A percentile compares a stretch with the other conserved stretches of the same genome.
Evolutionary conservation across 805 yeast genomes (phyloP).

Genomic region (Yamadazyma endophytica): DNA sequence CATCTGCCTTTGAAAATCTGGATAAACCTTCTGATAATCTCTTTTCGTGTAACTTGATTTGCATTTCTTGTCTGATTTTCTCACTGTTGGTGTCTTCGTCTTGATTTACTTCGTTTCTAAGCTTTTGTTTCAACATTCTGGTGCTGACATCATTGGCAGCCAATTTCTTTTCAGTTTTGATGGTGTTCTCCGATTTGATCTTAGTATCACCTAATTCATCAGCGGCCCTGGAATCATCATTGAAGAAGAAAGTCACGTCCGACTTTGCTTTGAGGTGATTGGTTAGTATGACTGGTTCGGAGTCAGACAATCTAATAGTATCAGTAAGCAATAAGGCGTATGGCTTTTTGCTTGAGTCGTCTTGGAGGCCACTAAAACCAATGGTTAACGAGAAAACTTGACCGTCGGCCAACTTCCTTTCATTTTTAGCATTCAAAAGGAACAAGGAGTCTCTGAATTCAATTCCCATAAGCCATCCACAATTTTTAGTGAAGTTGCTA

Average conservation of each 20-base stretch:
- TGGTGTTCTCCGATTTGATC: slow-evolving; percentile 38
- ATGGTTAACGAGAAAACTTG: slow-evolving; percentile 71
- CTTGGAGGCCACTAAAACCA: slow-evolving; percentile 66
- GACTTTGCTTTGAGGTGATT: slow-evolving; percentile 66
- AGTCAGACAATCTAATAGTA: slow-evolving; percentile 66
- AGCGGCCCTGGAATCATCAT: slow-evolving; percentile 46
- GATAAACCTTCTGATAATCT: slow-evolving; percentile 84
- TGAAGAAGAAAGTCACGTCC: slow-evolving; percentile 81
- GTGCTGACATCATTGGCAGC: slow-evolving; percentile 41
- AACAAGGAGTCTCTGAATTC: slow-evolving; percentile 82
- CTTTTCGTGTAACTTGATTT: slow-evolving; percentile 75
- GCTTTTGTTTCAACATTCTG: slow-evolving; percentile 70
- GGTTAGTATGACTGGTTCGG: slow-evolving; percentile 64
- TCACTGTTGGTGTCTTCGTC: slow-evolving; percentile 67
- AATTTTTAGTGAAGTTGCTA: slow-evolving; percentile 63
- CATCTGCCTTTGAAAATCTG: slow-evolving; percentile 76
- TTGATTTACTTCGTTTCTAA: slow-evolving; percentile 69
- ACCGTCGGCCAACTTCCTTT: slow-evolving; percentile 62
- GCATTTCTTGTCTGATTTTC: slow-evolving; percentile 76
- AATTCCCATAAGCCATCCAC: slow-evolving; percentile 86
- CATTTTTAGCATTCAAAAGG: slow-evolving; percentile 69
- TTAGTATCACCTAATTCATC: slow-evolving; percentile 24
- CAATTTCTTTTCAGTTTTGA: slow-evolving; percentile 24
- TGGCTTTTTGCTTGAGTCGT: slow-evolving; percentile 40
- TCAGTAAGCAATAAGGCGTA: slow-evolving; percentile 78